Conservation (phyloP, 1,284 basidiomycete genomes). For the Ustilago xerochloae region DNA sequence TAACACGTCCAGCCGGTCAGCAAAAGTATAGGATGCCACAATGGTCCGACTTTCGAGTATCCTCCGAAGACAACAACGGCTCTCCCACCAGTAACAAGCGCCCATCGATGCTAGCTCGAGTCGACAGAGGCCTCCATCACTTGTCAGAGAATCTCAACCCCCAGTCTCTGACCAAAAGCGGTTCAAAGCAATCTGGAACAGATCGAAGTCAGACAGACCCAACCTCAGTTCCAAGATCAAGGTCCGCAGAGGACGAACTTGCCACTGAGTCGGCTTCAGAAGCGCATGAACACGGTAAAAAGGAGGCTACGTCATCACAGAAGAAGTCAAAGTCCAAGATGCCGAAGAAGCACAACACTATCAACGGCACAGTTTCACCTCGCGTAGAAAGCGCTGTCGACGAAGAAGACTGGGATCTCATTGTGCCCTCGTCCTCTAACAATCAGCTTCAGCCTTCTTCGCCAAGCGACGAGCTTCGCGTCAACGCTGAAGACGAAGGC, state of each 20-base stretch:
- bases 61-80: constrained; percentile 49
- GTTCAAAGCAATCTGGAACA: background rate
- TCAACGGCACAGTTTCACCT: background rate
- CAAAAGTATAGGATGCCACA: constrained; percentile 62
- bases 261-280: constrained; percentile 4
- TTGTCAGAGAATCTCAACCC: constrained; percentile 20
- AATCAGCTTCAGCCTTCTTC: background rate
- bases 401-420: constrained; percentile 51
- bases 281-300: background rate
- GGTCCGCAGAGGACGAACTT: constrained; percentile 6
- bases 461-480: constrained; percentile 50
- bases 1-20: constrained; percentile 35
- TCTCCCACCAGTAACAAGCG: constrained; percentile 21
- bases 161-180: background rate
- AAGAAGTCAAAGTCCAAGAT: constrained; percentile 30
- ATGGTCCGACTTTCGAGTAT: constrained; percentile 65
- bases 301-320: constrained; percentile 5
- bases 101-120: constrained; percentile 57
- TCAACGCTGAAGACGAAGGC: constrained; percentile 50
- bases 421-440: constrained; percentile 31
- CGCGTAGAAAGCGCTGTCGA: background rate
- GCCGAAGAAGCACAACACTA: constrained; percentile 12
- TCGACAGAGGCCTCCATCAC: constrained; percentile 61
- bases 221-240: background rate
- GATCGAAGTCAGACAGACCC: constrained; percentile 6